Conservation (phyloP, 23 red algal genomes). For the Pyropia yezoensis region DNA sequence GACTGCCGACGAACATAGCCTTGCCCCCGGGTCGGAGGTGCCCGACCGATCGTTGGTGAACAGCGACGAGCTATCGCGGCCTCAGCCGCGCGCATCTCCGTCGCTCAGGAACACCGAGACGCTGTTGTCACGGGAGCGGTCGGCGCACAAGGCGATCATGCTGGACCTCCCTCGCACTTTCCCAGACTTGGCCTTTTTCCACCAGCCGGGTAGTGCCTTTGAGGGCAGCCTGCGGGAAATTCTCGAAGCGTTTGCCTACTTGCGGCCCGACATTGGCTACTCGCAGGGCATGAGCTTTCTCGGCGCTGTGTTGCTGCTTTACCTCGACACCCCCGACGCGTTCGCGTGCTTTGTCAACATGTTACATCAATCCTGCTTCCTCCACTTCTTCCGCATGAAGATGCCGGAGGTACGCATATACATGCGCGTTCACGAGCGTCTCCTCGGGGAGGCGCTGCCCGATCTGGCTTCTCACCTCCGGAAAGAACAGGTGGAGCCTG, state of each 20-base stretch:
- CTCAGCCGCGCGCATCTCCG: too few species aligned
- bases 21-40: too few species aligned
- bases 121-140: conserved; percentile 48
- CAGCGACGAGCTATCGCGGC: conserved; percentile 35
- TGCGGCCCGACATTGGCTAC: conserved; percentile 95
- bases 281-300: conserved; percentile 97
- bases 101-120: conserved; percentile 25
- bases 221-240: conserved; percentile 65
- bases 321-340: conserved; percentile 77
- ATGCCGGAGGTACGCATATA: conserved; percentile 92
- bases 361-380: conserved; percentile 72
- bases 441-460: conserved; percentile 75
- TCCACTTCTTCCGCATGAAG: conserved; percentile 92
- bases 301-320: conserved; percentile 83
- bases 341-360: conserved; percentile 93
- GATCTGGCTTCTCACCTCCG: conserved; percentile 65
- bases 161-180: conserved; percentile 93
- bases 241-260: conserved; percentile 83
- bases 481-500: conserved; percentile 62
- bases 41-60: conserved; percentile 9
- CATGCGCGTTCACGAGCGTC: conserved; percentile 56
- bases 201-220: conserved; percentile 66
- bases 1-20: too few species aligned
- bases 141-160: conserved; percentile 90
- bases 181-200: conserved; percentile 91